phyloP scores from a whole-genome alignment of 768 basidiomycete genomes.

The Tubosaeta sp. region DNA sequence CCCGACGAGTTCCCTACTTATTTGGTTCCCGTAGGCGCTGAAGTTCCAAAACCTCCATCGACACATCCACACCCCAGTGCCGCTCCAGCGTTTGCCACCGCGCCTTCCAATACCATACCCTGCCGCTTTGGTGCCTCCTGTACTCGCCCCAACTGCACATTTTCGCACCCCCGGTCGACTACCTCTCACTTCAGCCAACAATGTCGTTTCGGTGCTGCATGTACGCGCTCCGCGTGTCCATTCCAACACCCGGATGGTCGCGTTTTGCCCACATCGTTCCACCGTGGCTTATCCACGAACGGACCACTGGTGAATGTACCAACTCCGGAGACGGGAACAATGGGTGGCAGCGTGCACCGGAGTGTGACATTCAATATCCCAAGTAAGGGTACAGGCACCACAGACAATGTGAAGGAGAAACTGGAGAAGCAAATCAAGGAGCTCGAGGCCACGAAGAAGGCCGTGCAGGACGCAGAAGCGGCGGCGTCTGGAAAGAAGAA shows the following conservation, averaged over 20 bases:
- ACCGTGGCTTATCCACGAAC: slow-evolving; percentile 63
- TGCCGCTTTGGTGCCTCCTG: slow-evolving; percentile 73
- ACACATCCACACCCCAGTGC: slow-evolving; percentile 33
- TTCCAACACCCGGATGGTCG: slow-evolving; percentile 91
- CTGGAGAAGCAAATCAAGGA: slow-evolving; percentile 55
- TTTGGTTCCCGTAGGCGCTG: slow-evolving; percentile 23
- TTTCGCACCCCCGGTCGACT: slow-evolving; percentile 54
- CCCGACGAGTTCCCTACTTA: slow-evolving; percentile 1
- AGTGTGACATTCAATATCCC: slow-evolving; percentile 65
- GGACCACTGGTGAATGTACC: slow-evolving; percentile 59
- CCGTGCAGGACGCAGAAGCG: slow-evolving; percentile 59
- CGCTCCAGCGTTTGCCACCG: slow-evolving; percentile 27
- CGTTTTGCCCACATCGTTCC: slow-evolving; percentile 74
- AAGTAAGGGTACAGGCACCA: slow-evolving; percentile 15
- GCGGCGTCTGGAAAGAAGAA: slow-evolving; percentile 60
- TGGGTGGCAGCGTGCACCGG: slow-evolving; percentile 63
- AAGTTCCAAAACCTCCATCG: slow-evolving; percentile 34
- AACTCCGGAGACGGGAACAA: slow-evolving; percentile 62
- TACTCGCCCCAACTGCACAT: slow-evolving; percentile 66
- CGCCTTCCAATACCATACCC: slow-evolving; percentile 33
- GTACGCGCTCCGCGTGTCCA: slow-evolving; percentile 82
- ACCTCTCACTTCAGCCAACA: slow-evolving; percentile 41
- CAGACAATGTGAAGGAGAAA: slow-evolving; percentile 43
- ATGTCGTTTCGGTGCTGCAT: slow-evolving; percentile 82
- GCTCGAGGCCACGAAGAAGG: slow-evolving; percentile 65